Percentiles rank a stretch among this genome's conserved stretches.
phyloP scores from a whole-genome alignment of 768 basidiomycete genomes.

The Trametes punicea region DNA sequence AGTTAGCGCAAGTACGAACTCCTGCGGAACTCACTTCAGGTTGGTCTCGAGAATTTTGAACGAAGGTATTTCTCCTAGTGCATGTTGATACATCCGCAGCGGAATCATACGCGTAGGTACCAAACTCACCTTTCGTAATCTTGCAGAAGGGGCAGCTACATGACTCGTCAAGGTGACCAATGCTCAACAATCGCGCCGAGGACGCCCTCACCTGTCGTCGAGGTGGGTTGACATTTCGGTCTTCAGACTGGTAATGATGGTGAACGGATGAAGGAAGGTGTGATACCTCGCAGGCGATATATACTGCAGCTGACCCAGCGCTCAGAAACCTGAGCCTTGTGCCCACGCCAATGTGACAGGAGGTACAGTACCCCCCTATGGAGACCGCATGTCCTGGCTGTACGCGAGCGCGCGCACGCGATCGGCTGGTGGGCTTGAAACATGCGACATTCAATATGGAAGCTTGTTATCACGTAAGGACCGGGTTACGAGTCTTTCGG shows the following conservation, averaged over 20 bases:
- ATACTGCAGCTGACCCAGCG: neutral
- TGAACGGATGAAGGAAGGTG: neutral
- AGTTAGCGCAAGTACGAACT: neutral
- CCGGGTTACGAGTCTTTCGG: no score
- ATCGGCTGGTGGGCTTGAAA: no score
- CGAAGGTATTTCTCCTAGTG: slow-evolving; percentile 81
- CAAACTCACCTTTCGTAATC: slow-evolving; percentile 72
- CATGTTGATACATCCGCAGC: neutral
- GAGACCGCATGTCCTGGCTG: no score
- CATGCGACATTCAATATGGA: no score
- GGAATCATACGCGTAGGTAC: neutral
- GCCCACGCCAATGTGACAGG: no score
- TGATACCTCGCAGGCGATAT: neutral
- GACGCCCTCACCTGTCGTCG: neutral
- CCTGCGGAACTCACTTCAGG: slow-evolving; percentile 36
- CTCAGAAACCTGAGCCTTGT: neutral
- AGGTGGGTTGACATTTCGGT: slow-evolving; percentile 1
- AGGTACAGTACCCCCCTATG: no score
- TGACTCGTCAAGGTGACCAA: neutral
- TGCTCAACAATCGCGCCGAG: neutral
- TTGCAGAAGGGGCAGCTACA: slow-evolving; percentile 87
- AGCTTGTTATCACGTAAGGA: no score
- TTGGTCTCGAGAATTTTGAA: slow-evolving; percentile 79
- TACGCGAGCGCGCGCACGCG: no score
- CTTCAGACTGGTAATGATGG: neutral